Evolutionary conservation across 306 rosid species (phyloP).

Genomic region (Erythrophleum fordii): DNA sequence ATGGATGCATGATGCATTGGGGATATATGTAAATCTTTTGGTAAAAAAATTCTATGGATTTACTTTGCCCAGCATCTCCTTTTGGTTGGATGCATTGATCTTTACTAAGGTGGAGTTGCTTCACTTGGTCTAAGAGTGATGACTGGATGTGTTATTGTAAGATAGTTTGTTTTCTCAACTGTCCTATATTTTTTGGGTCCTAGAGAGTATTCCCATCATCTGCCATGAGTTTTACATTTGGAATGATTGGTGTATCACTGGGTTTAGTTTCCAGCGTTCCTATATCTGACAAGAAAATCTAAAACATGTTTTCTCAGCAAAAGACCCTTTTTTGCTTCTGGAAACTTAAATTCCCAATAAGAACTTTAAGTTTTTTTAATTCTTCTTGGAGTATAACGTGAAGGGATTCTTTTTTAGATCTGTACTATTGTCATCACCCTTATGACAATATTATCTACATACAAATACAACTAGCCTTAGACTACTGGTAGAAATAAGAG

Average conservation of each 20-base stretch:
- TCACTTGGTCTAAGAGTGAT: not conserved
- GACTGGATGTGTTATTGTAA: not conserved
- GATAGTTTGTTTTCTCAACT: not conserved
- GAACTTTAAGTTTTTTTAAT: not conserved
- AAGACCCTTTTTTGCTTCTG: not conserved
- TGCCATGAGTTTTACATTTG: not conserved
- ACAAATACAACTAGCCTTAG: not conserved
- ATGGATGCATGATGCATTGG: not conserved
- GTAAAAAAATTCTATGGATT: not conserved
- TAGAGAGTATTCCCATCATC: not conserved
- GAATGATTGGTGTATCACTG: not conserved
- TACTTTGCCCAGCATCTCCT: not conserved
- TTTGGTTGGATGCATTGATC: not conserved
- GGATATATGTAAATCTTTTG: not conserved
- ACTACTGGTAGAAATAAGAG: not conserved
- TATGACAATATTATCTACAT: not conserved
- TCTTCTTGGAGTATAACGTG: too few species aligned
- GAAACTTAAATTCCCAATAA: not conserved
- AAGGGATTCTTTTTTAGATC: too few species aligned
- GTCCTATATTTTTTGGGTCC: not conserved
- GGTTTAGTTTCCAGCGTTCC: not conserved
- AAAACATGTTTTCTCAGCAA: not conserved
- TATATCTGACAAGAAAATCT: not conserved
- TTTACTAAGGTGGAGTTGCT: constrained; percentile 5
- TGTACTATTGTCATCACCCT: too few species aligned